Evolutionary conservation across 371 early-diverging fungal genomes (phyloP), one percentile per base, ranked within the genome.

Genomic region (Paraphysoderma sedebokerense): DNA sequence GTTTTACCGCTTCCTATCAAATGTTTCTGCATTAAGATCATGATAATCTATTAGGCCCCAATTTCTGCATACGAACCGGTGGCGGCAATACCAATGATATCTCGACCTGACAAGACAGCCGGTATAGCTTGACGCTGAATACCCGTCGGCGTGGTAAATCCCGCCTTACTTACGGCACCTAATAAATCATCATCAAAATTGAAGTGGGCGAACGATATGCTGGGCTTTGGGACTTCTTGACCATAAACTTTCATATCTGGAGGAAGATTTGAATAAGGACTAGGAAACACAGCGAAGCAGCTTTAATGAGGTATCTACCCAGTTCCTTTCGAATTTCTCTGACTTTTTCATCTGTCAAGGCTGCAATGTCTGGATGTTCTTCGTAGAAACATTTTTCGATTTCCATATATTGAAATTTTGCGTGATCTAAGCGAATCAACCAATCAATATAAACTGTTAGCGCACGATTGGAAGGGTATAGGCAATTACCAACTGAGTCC

Each of bases 1-100:
- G 85, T 82, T 53, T 84, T 81, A 22, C 80, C 84, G 2, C 77
- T 76, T n/a, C n/a, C n/a, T n/a, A n/a, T n/a, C n/a, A n/a, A n/a
- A n/a, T n/a, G n/a, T n/a, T n/a, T n/a, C n/a, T n/a, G n/a, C n/a
- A n/a, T n/a, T n/a, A n/a, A n/a, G n/a, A n/a, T n/a, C n/a, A n/a
- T n/a, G n/a, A n/a, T n/a, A n/a, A n/a, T n/a, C n/a, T n/a, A n/a
- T n/a, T n/a, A n/a, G n/a, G n/a, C n/a, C n/a, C n/a, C n/a, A n/a
- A n/a, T n/a, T n/a, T n/a, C n/a, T n/a, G n/a, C n/a, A n/a, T n/a
- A n/a, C n/a, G n/a, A n/a, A 13, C 89, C 87, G 17, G 87, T 89
- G 53, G 81, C 82, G 26, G 95, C 95, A 55, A 91, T 82, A 15
- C 87, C 86, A 40, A 93, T 72, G 31, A 97, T 69, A 58, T 91